A percentile compares a stretch with the other conserved stretches of the same genome.
Conservation (phyloP, 768 basidiomycete genomes). For the Hericium coralloides region DNA sequence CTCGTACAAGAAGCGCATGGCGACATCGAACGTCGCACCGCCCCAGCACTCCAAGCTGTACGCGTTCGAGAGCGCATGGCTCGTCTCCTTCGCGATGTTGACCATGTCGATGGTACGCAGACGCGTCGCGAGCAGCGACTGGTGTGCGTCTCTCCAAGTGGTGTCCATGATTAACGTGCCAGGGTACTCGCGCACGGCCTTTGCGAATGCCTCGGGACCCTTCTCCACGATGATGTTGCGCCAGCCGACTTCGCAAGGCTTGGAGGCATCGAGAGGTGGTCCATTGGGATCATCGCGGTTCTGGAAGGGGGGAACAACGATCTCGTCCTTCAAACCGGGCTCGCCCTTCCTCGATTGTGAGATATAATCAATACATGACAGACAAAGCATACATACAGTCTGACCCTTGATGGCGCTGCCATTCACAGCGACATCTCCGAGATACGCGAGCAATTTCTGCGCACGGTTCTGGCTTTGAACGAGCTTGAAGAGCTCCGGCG, state of each 20-base stretch:
- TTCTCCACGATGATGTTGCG: slow-evolving; percentile 97
- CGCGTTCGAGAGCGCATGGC: slow-evolving; percentile 88
- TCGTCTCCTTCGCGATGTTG: slow-evolving; percentile 97
- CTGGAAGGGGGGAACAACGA: slow-evolving; percentile 71
- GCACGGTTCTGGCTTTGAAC: slow-evolving; percentile 98
- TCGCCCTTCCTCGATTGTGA: slow-evolving; percentile 47
- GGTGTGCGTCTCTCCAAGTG: slow-evolving; percentile 99
- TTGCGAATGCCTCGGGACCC: slow-evolving; percentile 96
- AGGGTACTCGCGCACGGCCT: slow-evolving; percentile 93
- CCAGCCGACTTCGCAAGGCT: slow-evolving; percentile 89
- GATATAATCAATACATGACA: background rate
- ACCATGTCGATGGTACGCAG: slow-evolving; percentile 95
- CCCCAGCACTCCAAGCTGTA: slow-evolving; percentile 99
- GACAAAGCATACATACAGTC: slow-evolving; percentile 28
- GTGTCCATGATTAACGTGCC: slow-evolving; percentile 97
- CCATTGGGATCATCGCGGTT: slow-evolving; percentile 73
- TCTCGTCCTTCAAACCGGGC: slow-evolving; percentile 86
- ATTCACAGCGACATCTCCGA: slow-evolving; percentile 96
- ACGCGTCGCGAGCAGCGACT: slow-evolving; percentile 93
- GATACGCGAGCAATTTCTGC: slow-evolving; percentile 92
- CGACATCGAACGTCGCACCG: slow-evolving; percentile 97
- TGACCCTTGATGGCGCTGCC: slow-evolving; percentile 98
- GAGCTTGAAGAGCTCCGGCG: slow-evolving; percentile 97
- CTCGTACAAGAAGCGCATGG: slow-evolving; percentile 99
- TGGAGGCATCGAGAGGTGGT: slow-evolving; percentile 64